Base-by-base conservation (phyloP, 2,329 filamentous ascomycete species). In the Drechslerella dactyloides region DNA sequence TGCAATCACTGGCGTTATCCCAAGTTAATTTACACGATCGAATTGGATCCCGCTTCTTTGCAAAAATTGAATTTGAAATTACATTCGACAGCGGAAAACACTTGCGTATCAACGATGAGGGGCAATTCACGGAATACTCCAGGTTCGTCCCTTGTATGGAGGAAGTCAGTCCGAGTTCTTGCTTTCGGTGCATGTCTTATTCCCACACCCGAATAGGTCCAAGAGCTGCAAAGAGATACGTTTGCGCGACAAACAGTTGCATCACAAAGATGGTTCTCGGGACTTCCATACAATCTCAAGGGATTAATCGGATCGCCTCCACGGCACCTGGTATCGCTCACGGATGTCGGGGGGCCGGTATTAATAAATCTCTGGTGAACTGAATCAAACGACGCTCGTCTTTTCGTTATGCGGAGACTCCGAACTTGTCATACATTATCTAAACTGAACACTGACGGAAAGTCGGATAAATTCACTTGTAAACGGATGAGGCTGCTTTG, bases 1-100 rank as follows among this genome's bases (percentile, higher is more conserved):
- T 17, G 37, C 37, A 42, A 42, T 42, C 37, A 42, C 37, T 42
- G 37, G 37, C 37, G 37, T 13, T 42, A 42, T 42, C 37, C 37
- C 37, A 42, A 15, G 37, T 42, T 17, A 42, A 42, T 42, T 42
- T 42, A 17, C n/a, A 42, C 27, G 27, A 33, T 33, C 8, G 27
- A 33, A 33, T 33, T 8, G 33, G 4, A 42, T 42, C 15, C 37
- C 37, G 37, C 37, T 42, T 42, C 37, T 42, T 33, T 33, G 27
- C 27, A 33, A 42, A 13, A 3, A 13, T 13, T 5, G 13, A 42
- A 17, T 15, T 42, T 42, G n/a, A 13, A 15, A 13, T 17, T 42
- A 42, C 13, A 42, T 42, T 15, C 4, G 3, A 17, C 15, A 42
- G 2, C 4, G 5, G n/a, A 42, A 42, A 42, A 42, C 15, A 15